phyloP scores from a whole-genome alignment of 2,329 filamentous ascomycete genomes.

The Cercospora citrullina region DNA sequence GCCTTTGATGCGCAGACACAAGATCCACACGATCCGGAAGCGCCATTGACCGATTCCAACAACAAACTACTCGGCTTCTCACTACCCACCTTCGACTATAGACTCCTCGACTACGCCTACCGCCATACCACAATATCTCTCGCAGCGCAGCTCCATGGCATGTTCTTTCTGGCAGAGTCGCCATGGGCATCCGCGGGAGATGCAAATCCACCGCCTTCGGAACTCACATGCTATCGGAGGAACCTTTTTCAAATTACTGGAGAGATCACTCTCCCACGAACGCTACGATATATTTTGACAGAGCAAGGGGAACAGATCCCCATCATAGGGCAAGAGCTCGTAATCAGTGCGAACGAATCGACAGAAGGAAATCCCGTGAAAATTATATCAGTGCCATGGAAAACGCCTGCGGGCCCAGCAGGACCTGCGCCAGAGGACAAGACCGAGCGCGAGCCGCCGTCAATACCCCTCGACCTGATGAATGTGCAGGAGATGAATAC shows the following conservation, averaged over 20 bases:
- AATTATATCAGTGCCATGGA: conserved; percentile 96
- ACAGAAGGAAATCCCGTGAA: conserved; percentile 90
- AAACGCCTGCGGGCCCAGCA: conserved; percentile 72
- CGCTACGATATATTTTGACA: conserved; percentile 75
- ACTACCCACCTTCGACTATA: conserved; percentile 53
- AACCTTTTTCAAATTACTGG: conserved; percentile 97
- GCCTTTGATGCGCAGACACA: conserved; percentile 49
- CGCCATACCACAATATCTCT: conserved; percentile 65
- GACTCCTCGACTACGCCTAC: conserved; percentile 65
- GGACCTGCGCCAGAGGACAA: conserved; percentile 67
- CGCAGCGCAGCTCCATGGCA: conserved; percentile 77
- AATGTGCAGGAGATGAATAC: conserved; percentile 70
- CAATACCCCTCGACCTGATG: conserved; percentile 70
- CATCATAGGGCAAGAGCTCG: conserved; percentile 79
- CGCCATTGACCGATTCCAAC: conserved; percentile 63
- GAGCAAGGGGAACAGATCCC: conserved; percentile 82
- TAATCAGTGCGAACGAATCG: conserved; percentile 89
- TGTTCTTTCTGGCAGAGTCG: conserved; percentile 85
- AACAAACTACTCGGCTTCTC: conserved; percentile 58
- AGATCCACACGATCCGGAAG: conserved; percentile 43
- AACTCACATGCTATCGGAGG: conserved; percentile 91
- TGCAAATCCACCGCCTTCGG: conserved; percentile 64
- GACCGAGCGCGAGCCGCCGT: conserved; percentile 80
- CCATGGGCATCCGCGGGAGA: conserved; percentile 62
- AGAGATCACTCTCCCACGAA: conserved; percentile 76